Base-by-base conservation (phyloP, 257 asterid species). In the Ilex asprella region DNA sequence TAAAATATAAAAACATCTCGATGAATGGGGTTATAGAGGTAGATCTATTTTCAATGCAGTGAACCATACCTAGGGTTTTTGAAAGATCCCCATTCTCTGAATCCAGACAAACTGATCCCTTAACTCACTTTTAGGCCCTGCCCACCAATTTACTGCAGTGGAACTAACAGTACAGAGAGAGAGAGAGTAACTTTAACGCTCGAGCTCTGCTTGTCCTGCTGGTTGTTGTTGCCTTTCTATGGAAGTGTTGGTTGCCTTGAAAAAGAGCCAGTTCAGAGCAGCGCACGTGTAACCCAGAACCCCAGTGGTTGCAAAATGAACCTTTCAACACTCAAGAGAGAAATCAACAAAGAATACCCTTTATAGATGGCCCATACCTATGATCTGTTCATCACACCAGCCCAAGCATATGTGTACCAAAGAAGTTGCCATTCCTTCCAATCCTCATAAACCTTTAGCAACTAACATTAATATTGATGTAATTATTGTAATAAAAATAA, bases 231-330 rank as follows among this genome's bases (percentile, higher is more conserved):
- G 10, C 15, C 10, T 53, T 15, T 4, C 30, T 15, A 7, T 53
- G 57, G 57, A 14, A 14, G 27, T 15, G 57, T 53, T 53, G 27
- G 10, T 69, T 67, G 74, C 82, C 77, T 81, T 76, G 81, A 74
- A 75, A 83, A 83, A 53, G 86, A 71, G 74, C 82, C 21, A 74
- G 49, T 79, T 75, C 67, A 74, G 78, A 66, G 71, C 39, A 69
- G 59, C 67, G 88, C 95, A 84, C 93, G 95, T 87, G 93, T 84
- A 66, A 41, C 80, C 62, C 76, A 74, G 54, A 59, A 39, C 54
- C 75, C 80, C 74, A 56, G 69, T 64, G 32, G 68, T 39, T 11
- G n/a, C 5, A 63, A 53, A 54, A 47, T 59, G 64, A 60, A 59
- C 44, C 61, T 10, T 31, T 56, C 56, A 44, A 46, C 65, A 72